Conservation (phyloP, 2,329 filamentous ascomycete species). For the Xylaria sp. region DNA sequence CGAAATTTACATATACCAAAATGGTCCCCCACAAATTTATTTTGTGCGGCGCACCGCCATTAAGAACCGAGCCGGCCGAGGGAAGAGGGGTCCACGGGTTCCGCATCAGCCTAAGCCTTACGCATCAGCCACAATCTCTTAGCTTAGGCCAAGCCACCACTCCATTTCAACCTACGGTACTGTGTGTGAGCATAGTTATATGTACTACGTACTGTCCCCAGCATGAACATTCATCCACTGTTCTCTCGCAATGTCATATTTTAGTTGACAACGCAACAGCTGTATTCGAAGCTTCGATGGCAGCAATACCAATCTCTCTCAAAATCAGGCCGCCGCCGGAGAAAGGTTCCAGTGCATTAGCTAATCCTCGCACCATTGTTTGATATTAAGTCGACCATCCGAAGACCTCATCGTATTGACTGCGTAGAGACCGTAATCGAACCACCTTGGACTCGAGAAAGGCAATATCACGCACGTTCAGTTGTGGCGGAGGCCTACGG, state of each 20-base stretch:
- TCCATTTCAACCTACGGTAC: not conserved
- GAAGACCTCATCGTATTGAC: not conserved
- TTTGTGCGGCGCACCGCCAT: constrained; percentile 30
- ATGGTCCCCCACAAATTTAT: constrained; percentile 30
- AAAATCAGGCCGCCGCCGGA: not conserved
- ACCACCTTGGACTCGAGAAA: not conserved
- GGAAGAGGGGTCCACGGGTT: not conserved
- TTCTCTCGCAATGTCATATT: not conserved
- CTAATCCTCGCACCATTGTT: not conserved
- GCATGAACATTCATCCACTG: not conserved
- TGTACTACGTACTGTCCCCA: no score
- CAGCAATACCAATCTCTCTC: not conserved
- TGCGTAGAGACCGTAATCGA: not conserved
- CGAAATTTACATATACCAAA: constrained; percentile 1
- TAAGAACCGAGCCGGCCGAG: constrained; percentile 12
- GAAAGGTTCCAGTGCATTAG: not conserved
- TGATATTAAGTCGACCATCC: not conserved
- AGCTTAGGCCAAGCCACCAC: not conserved
- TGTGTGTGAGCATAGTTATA: no score
- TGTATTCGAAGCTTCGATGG: not conserved
- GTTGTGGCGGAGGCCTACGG: not conserved
- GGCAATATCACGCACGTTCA: not conserved
- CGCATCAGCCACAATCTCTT: not conserved
- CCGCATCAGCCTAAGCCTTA: no score
- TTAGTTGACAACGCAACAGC: not conserved